These are phyloP conservation scores for Candida germanica DNA, from an alignment of 805 yeast genomes.

Conservation along the genomic window DNA sequence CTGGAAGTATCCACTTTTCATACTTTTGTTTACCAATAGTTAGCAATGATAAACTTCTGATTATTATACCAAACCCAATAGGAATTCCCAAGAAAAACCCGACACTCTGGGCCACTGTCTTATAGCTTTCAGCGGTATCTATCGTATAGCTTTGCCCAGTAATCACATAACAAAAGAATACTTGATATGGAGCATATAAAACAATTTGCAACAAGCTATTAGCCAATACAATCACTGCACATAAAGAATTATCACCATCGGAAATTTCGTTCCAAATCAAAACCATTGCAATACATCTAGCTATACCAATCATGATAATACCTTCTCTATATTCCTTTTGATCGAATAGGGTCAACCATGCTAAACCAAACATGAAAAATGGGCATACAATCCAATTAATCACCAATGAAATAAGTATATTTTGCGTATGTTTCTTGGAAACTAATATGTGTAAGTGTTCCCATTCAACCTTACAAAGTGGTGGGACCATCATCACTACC, in stretches of 20 bases:
- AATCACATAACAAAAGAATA: constrained; percentile 47
- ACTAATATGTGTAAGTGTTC: constrained; percentile 31
- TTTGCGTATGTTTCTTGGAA: constrained; percentile 13
- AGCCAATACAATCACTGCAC: constrained; percentile 51
- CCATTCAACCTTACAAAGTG: constrained; percentile 53
- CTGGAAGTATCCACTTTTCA: constrained; percentile 34
- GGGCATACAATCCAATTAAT: constrained; percentile 59
- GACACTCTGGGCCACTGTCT: constrained; percentile 46
- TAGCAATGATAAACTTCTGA: constrained; percentile 28
- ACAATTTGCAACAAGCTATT: constrained; percentile 51
- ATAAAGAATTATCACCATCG: constrained; percentile 47
- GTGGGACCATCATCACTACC: constrained; percentile 57
- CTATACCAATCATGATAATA: constrained; percentile 57
- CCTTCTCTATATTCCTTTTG: constrained; percentile 49
- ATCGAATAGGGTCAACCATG: constrained; percentile 51
- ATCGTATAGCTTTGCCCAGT: constrained; percentile 22
- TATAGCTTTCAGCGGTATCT: constrained; percentile 23
- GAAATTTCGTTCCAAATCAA: constrained; percentile 56
- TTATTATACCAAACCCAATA: constrained; percentile 41
- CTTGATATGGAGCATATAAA: constrained; percentile 50
- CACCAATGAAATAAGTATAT: constrained; percentile 37
- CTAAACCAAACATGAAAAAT: constrained; percentile 51
- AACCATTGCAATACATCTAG: constrained; percentile 64
- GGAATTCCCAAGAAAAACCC: constrained; percentile 56
- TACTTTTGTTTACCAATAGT: constrained; percentile 30